Evolutionary conservation across 2,329 filamentous ascomycete genomes (phyloP), one percentile per base, ranked within the genome.

Genomic region (Diaporthe sp.): DNA sequence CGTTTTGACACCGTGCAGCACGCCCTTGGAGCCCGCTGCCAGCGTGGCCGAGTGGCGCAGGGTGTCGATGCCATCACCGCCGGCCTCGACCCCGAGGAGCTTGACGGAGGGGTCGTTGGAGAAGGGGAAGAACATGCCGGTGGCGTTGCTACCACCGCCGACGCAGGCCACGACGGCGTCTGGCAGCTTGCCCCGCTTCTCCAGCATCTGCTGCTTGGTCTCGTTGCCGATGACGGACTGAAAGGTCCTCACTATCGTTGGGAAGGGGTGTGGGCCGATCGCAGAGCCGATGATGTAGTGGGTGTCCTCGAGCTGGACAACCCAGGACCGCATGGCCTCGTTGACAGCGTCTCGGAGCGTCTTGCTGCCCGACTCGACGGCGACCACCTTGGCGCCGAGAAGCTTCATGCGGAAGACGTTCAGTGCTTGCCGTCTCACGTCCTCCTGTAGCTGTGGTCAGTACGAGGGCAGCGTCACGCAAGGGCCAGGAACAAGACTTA

Each of bases 351-450:
- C 94, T 76, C 94, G 93, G 42, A 96, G 91, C 4, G 94, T 96
- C 80, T 92, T 92, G 80, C 94, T 95, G 73, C 97, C 97, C 62
- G 96, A 94, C 83, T 98, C 95, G 61, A 99, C 97, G 5, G 97
- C 94, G 55, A 99, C 91, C 57, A 99, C 97, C 80, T 94, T 94
- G 68, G 97, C 97, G 76, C 97, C 97, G 8, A 99, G 93, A 15
- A 99, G 90, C 85, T 97, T 97, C 91, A 99, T 99, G 60, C 97
- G 94, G 91, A 99, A 99, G 53, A 99, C 97, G 85, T 99, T 99
- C 75, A 99, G 90, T 2, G 97, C 96, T 85, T 99, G 97, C 80
- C 97, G 93, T 75, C 97, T 94, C 71, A 98, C 97, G 82, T 99
- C 97, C 86, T 99, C 97, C 82, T 88, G 71, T 71, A 42, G 25